Base-by-base conservation (phyloP, 148 eudicot species). In the Fallopia convolvulus region DNA sequence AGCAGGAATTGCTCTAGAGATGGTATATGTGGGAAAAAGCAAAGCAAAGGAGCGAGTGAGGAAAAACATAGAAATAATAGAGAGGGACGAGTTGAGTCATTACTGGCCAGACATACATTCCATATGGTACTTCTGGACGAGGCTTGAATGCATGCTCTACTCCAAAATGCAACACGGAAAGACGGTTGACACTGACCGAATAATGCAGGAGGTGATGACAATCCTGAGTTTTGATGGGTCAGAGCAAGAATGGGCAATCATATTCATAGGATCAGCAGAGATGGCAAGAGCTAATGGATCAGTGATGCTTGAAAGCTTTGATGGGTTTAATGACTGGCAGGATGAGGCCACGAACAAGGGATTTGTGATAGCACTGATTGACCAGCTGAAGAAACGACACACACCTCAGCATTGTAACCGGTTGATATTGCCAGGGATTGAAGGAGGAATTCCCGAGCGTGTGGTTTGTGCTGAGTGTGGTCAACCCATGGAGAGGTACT, bases 141-240 rank as follows among this genome's bases (percentile, higher is more conserved):
- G 98, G 40, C 80, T 94, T 4, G 97, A 94, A 82, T 92, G 95
- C 89, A 94, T 94, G 97, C 82, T 90, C 20, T 85, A 87, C 84
- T 90, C 97, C 4, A 94, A 90, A 72, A 86, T 83, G 85, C 91
- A 85, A 5, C 92, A 84, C 3, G 91, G 91, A 0, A 86, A 76
- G 75, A 80, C 74, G 1, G 75, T 88, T 1, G 90, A 86, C 55
- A 80, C 65, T 23, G 98, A 94, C 53, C 66, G 42, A 0, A 84
- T 94, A 52, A 87, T 88, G 86, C 87, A 84, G 46, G 95, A 89
- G 79, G 94, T 88, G 23, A 72, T 90, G 82, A 89, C 91, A 0
- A 75, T 92, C 41, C 85, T 94, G 0, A 89, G 93, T 82, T 90
- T 84, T 8, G 92, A 89, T 33, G 93, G 95, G 3, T 86, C 91